Evolutionary conservation across 2,329 filamentous ascomycete species (phyloP), one percentile per base, ranked within the genome.

Genomic region (Sclerotinia spermophila): DNA sequence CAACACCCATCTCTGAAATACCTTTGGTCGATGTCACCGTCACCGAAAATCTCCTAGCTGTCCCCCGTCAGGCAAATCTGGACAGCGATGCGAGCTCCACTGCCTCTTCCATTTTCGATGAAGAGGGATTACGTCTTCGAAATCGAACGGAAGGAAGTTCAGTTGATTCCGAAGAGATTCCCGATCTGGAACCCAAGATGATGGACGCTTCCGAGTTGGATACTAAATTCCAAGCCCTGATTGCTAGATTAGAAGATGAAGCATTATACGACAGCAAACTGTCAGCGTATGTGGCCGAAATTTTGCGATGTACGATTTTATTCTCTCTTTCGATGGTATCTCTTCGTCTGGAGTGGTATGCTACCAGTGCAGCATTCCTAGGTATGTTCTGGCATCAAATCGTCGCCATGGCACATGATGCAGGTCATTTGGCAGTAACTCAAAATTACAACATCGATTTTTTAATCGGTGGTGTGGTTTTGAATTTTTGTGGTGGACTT

Each of bases 341-440:
- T 76, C 82, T 96, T 30, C 85, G 81, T 24, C 82, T 83, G 77
- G 85, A 85, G 51, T 93, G 90, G 87, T 95, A 92, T 77, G 84
- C 82, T 61, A 82, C 86, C 2, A 92, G 92, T 70, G 94, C 88
- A 2, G 80, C 92, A 61, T 93, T 90, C 75, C 84, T 98, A 2
- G 96, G 95, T 30, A 85, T 87, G 73, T 86, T 97, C 78, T 98
- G 96, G 95, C 96, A 98, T 79, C 96, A 98, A 79, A 86, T 98
- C 40, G 92, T 95, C 67, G 99, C 99, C 79, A 90, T 91, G 1
- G 96, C 92, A 72, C 96, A 99, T 81, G 96, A 99, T 83, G 93
- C 95, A 66, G 94, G 93, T 7, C 96, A 99, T 81, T 96, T 97
- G 91, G 96, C 93, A 74, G 97, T 99, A 76, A 99, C 96, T 2